Evolutionary conservation across 495 filamentous ascomycete species (phyloP).

Genomic region (Lichenothelia convexa): DNA sequence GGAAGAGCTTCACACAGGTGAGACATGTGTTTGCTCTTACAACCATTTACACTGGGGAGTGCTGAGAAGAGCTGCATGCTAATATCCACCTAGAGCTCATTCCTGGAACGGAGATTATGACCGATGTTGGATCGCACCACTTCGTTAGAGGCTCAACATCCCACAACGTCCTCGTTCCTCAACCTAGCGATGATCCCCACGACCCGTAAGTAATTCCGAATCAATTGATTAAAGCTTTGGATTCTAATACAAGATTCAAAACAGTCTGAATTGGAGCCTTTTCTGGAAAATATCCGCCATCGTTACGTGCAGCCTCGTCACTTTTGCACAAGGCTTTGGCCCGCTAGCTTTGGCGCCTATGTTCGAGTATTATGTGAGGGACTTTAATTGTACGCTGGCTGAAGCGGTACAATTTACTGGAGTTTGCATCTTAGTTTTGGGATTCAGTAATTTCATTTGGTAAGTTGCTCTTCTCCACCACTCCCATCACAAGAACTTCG

Average conservation of each 20-base stretch:
- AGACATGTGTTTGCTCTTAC: background rate
- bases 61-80: background rate
- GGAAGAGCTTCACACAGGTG: slow-evolving; percentile 11
- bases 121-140: slow-evolving; percentile 34
- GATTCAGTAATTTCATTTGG: slow-evolving; percentile 43
- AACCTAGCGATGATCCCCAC: slow-evolving; percentile 28
- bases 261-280: slow-evolving; percentile 17
- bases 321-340: slow-evolving; percentile 40
- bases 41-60: background rate
- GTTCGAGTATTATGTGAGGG: slow-evolving; percentile 35
- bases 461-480: slow-evolving; percentile 2
- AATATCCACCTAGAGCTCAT: slow-evolving; percentile 36
- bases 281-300: slow-evolving; percentile 17
- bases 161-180: slow-evolving; percentile 32
- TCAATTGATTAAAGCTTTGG: background rate
- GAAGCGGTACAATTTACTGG: slow-evolving; percentile 36
- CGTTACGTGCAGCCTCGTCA: slow-evolving; percentile 28
- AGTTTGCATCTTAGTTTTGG: slow-evolving; percentile 41
- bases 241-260: slow-evolving; percentile 9
- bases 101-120: slow-evolving; percentile 46
- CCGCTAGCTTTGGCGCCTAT: slow-evolving; percentile 40
- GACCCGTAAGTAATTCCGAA: background rate
- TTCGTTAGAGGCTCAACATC: slow-evolving; percentile 34
- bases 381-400: slow-evolving; percentile 34
- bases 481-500: background rate